Conservation (phyloP, 805 yeast species). For the Ogataea chonburiensis region DNA sequence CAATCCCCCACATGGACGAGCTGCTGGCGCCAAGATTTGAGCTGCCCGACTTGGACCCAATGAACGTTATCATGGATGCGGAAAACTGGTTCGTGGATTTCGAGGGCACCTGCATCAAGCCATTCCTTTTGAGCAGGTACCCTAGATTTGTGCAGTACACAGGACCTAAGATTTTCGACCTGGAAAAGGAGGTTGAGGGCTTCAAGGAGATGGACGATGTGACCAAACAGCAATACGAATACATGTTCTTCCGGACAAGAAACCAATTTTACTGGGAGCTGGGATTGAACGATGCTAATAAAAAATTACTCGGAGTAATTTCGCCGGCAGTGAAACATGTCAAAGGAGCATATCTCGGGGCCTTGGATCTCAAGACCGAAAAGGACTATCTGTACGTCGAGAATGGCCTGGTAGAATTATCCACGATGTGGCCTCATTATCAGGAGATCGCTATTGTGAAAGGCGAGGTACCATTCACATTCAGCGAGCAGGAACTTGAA, state of each 20-base stretch:
- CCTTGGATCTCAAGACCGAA: constrained; percentile 55
- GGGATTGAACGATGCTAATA: constrained; percentile 61
- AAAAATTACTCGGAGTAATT: constrained; percentile 73
- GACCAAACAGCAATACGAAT: constrained; percentile 78
- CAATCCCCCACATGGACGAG: constrained; percentile 61
- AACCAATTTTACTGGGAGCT: constrained; percentile 88
- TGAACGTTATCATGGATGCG: constrained; percentile 67
- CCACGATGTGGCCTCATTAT: constrained; percentile 67
- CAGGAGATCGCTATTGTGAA: constrained; percentile 56
- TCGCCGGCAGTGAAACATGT: constrained; percentile 77
- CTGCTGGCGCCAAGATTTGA: constrained; percentile 70
- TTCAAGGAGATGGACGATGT: constrained; percentile 64
- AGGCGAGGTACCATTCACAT: constrained; percentile 39
- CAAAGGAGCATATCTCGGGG: constrained; percentile 61
- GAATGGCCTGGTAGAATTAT: constrained; percentile 62
- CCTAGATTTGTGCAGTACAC: constrained; percentile 85
- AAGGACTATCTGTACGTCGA: constrained; percentile 64
- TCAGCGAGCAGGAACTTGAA: constrained; percentile 57
- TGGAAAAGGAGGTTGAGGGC: constrained; percentile 71
- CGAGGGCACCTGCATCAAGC: constrained; percentile 78
- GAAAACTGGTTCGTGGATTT: constrained; percentile 68
- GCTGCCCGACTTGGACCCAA: constrained; percentile 86
- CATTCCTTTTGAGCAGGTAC: constrained; percentile 72
- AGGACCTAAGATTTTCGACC: constrained; percentile 82
- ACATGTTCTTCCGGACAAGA: constrained; percentile 86